Evolutionary conservation across 2,329 filamentous ascomycete genomes (phyloP), one percentile per base, ranked within the genome.

Genomic region (Fusarium algeriense): DNA sequence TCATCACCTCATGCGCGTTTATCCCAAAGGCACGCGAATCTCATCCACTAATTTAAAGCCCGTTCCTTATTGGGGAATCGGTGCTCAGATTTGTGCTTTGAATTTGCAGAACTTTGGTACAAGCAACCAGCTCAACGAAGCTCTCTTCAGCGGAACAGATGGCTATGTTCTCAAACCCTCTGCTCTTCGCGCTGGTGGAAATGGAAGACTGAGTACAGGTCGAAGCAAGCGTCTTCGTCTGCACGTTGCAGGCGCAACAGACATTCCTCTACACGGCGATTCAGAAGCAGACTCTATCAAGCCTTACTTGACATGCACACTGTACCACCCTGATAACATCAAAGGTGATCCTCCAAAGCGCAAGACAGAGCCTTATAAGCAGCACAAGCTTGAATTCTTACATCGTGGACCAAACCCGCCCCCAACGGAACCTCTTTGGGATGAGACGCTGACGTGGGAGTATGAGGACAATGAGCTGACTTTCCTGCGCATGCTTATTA

Each of bases 101-200:
- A 92, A 92, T 80, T 90, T 90, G 88, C 90, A 92, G 75, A 90
- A 86, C 0, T 92, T 91, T 70, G 89, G 89, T 37, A 86, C 86
- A 10, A 85, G 85, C 74, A 90, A 90, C 81, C 90, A 92, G 78
- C 82, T 92, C 70, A 92, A 92, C 76, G 89, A 91, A 74, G 90
- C 90, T 0, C 82, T 92, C 1, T 92, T 92, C 78, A 85, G 83
- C 49, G 89, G 89, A 15, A 89, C 89, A 0, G 88, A 89, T 32
- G 90, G 90, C 11, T 92, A 88, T 73, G 86, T 92, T 2, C 81
- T 92, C 26, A 92, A 92, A 77, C 90, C 90, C 0, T 84, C 85
- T 1, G 83, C 86, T 2, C 82, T 92, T 2, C 87, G 90, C 6
- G 78, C 81, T 1, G 88, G 87, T 8, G 90, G 89, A 5, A 81